Base-by-base conservation (phyloP, 257 asterid species). In the Ehretia macrophylla region DNA sequence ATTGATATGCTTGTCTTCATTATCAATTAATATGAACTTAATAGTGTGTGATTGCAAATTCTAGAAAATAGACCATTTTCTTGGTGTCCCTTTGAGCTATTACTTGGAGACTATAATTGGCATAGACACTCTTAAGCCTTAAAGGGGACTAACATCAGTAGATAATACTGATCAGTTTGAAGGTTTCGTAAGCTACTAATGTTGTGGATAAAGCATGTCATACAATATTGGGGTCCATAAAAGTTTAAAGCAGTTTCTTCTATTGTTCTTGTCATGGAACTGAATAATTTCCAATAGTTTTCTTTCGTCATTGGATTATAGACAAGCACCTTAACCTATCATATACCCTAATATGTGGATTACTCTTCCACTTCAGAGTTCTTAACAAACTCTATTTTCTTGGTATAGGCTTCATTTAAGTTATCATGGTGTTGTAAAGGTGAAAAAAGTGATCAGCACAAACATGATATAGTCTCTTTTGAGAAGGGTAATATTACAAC, bases 351-450 rank as follows among this genome's bases (percentile, higher is more conserved):
- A 27, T 27, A 27, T 27, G 35, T 27, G 35, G 35, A 27, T 27
- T 27, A 27, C 35, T 27, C 6, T 27, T 27, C 35, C 35, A 27
- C 55, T 59, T 48, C 8, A 4, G n/a, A n/a, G n/a, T n/a, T n/a
- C n/a, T n/a, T n/a, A n/a, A n/a, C 51, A 19, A 63, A 44, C 17
- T 63, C 47, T 62, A 19, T 14, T 71, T 52, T 65, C 17, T 65
- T 67, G 80, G 40, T 40, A 39, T 73, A 92, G 99, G 99, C 99
- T 58, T 84, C 95, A 32, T 92, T 92, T 78, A 88, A 85, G 78
- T 75, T 92, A 21, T 80, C 99, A 55, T 92, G 99, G 99, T 80
- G 79, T 76, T 86, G 87, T 85, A 92, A 92, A 67, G 99, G 97
- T 59, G 95, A 88, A 55, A 88, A 83, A 72, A 77, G 83, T 68